Conservation (phyloP, 768 basidiomycete genomes). For the Coprinopsis cinerea region DNA sequence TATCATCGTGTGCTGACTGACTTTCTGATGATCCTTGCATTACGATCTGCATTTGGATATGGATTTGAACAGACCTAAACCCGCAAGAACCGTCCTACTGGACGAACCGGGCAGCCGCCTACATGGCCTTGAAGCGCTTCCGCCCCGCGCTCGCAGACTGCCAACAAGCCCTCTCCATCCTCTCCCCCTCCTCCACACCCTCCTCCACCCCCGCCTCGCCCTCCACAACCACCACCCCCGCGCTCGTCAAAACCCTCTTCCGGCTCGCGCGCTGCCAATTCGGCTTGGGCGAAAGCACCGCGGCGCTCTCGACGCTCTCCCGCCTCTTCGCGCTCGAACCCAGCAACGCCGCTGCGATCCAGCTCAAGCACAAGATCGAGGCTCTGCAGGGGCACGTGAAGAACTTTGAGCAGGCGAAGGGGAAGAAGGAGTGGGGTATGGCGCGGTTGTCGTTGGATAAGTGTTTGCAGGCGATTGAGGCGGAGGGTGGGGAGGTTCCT, state of each 20-base stretch:
- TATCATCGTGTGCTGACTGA: too few species aligned
- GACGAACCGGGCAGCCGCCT: slow-evolving; percentile 83
- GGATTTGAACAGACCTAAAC: slow-evolving; percentile 46
- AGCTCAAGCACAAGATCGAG: slow-evolving; percentile 55
- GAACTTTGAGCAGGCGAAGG: slow-evolving; percentile 52
- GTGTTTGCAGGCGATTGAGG: slow-evolving; percentile 66
- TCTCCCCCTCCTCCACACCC: slow-evolving; percentile 40
- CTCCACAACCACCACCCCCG: slow-evolving; percentile 15
- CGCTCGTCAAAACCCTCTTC: slow-evolving; percentile 60
- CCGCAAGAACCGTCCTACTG: slow-evolving; percentile 67
- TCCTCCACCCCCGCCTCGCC: slow-evolving; percentile 42
- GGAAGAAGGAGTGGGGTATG: slow-evolving; percentile 66
- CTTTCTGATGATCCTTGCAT: too few species aligned
- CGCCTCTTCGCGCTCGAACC: slow-evolving; percentile 57
- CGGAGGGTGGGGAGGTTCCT: slow-evolving; percentile 71
- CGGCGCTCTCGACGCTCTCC: slow-evolving; percentile 64
- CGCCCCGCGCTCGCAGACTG: slow-evolving; percentile 72
- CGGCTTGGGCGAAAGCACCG: slow-evolving; percentile 63
- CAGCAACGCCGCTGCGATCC: slow-evolving; percentile 49
- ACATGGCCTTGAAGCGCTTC: slow-evolving; percentile 78
- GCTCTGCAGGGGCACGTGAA: slow-evolving; percentile 61
- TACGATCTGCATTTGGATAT: too few species aligned
- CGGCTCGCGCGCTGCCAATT: slow-evolving; percentile 83
- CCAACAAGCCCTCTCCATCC: slow-evolving; percentile 53
- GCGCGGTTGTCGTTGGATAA: slow-evolving; percentile 77